A percentile compares a stretch with the other conserved stretches of the same genome.
These are phyloP conservation scores for Quercus berberidifolia DNA, from an alignment of 306 rosid species.

Conservation along the genomic window DNA sequence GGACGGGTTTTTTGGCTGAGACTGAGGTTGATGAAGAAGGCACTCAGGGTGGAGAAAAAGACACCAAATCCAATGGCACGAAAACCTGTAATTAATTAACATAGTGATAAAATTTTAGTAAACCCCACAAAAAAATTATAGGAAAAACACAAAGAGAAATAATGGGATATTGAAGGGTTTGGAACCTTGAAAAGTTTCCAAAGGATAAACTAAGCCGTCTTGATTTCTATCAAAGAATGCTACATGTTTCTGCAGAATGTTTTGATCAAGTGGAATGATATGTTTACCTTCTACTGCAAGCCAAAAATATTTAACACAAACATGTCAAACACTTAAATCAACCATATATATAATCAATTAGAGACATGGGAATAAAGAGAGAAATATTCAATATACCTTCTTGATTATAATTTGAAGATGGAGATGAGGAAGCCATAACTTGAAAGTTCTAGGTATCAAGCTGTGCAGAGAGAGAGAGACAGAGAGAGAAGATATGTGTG, in stretches of 20 bases:
- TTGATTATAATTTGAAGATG: neutral
- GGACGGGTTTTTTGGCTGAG: conserved; percentile 70
- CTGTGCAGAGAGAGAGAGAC: neutral
- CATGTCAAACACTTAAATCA: neutral
- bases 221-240: conserved; percentile 70
- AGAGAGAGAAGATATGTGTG: too few species aligned
- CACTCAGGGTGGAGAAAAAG: conserved; percentile 23
- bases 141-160: neutral
- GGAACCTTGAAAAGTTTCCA: conserved; percentile 77
- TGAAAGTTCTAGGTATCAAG: neutral
- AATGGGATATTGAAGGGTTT: neutral
- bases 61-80: conserved; percentile 73
- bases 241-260: conserved; percentile 65
- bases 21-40: conserved; percentile 49
- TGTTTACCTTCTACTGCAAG: conserved; percentile 15
- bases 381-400: neutral
- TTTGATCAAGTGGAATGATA: conserved; percentile 29
- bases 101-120: neutral
- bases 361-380: neutral
- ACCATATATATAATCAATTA: neutral
- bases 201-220: conserved; percentile 74
- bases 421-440: neutral
- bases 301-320: neutral
- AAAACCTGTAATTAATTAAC: conserved; percentile 39
- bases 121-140: neutral